phyloP scores from a whole-genome alignment of 75 land plant genomes.

The Sequoia sempervirens region DNA sequence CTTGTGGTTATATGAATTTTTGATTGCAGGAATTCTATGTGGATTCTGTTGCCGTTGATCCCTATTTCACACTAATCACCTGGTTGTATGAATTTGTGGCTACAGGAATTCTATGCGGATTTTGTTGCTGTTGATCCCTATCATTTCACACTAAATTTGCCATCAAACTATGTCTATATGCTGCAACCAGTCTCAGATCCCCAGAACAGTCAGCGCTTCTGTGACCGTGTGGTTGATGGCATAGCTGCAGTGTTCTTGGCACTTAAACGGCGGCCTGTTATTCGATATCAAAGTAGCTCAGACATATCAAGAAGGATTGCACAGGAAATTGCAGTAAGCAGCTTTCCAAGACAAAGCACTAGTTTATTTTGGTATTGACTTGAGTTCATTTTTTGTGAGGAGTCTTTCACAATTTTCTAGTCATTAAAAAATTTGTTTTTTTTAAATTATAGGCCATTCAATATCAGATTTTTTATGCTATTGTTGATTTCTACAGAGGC shows the following conservation, averaged over 20 bases:
- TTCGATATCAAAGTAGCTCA: slow-evolving; percentile 82
- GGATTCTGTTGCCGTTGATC: slow-evolving; percentile 79
- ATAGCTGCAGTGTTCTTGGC: slow-evolving; percentile 87
- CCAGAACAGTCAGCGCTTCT: slow-evolving; percentile 60
- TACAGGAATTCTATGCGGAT: slow-evolving; percentile 97
- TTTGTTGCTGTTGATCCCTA: slow-evolving; percentile 81
- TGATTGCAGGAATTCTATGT: slow-evolving; percentile 91
- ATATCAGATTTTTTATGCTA: slow-evolving; percentile 3
- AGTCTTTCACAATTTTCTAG: background rate
- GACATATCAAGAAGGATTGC: slow-evolving; percentile 91
- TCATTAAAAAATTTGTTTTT: background rate
- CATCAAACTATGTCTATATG: slow-evolving; percentile 83
- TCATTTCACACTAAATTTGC: slow-evolving; percentile 82
- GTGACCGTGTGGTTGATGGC: slow-evolving; percentile 87
- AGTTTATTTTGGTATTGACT: background rate
- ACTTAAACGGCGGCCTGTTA: slow-evolving; percentile 81
- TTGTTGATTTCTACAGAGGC: slow-evolving; percentile 43
- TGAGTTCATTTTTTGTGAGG: background rate
- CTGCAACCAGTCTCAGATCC: slow-evolving; percentile 84
- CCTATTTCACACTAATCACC: slow-evolving; percentile 45
- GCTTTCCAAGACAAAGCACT: background rate
- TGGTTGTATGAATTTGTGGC: background rate
- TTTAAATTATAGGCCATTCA: background rate
- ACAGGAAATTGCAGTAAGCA: slow-evolving; percentile 80
- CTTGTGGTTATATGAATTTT: background rate